A percentile compares a stretch with the other conserved stretches of the same genome.
These are phyloP conservation scores for Atkinsonella texensis DNA, from an alignment of 2,329 filamentous ascomycete genomes.

Conservation along the genomic window DNA sequence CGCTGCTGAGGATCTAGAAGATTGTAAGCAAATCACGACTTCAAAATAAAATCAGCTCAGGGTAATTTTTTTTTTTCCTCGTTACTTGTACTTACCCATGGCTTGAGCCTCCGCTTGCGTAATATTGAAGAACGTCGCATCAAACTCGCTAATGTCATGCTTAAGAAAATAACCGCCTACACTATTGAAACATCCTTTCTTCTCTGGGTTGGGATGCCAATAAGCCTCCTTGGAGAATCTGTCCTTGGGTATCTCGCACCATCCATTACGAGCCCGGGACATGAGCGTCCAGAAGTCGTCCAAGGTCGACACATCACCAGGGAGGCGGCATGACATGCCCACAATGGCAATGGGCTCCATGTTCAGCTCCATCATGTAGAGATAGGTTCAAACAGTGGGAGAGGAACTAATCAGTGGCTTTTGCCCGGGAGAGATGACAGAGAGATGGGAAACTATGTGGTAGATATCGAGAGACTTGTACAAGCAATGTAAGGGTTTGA, in stretches of 20 bases:
- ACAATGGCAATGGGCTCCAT: constrained; percentile 30
- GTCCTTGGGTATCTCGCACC: constrained; percentile 29
- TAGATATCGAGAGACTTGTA: not conserved
- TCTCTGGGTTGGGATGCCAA: constrained; percentile 31
- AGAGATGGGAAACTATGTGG: not conserved
- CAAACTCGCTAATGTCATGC: constrained; percentile 33
- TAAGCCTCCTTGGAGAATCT: constrained; percentile 33
- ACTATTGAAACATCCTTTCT: constrained; percentile 27
- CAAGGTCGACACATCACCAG: constrained; percentile 28
- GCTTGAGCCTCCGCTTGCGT: constrained; percentile 37
- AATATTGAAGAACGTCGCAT: constrained; percentile 41
- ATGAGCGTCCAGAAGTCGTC: constrained; percentile 34
- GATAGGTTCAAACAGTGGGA: not conserved
- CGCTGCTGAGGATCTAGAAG: constrained; percentile 38
- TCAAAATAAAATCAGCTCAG: not conserved
- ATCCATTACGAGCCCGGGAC: constrained; percentile 27
- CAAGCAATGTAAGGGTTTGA: not conserved
- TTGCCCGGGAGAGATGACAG: not conserved
- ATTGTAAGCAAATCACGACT: not conserved
- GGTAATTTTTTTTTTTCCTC: not conserved
- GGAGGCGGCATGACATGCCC: constrained; percentile 35
- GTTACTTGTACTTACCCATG: constrained; percentile 21
- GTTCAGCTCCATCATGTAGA: constrained; percentile 4
- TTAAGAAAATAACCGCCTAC: constrained; percentile 30
- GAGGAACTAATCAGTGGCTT: not conserved